Base-by-base conservation (phyloP, 2,329 filamentous ascomycete genomes). In the Stemphylium beticola region DNA sequence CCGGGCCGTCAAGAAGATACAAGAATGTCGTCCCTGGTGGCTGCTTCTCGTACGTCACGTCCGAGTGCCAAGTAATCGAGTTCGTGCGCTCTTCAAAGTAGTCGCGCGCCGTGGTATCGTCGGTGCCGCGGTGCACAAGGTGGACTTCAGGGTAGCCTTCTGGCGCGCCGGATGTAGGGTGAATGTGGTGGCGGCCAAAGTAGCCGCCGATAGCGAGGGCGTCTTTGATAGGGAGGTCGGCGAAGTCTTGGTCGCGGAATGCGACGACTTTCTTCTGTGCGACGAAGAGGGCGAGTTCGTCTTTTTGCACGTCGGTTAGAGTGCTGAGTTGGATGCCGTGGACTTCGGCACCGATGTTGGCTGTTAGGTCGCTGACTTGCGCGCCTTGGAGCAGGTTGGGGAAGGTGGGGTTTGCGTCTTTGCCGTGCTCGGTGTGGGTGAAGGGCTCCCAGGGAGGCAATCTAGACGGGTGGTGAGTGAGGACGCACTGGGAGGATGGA, bases 21-120 rank as follows among this genome's bases (percentile, higher is more conserved):
- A 96, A 77, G 76, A 96, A 96, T 0, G 93, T 96, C 0, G 92
- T 96, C 26, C 92, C 91, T 0, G 93, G 92, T 1, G 93, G 92
- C 77, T 97, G 92, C 62, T 85, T 79, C 78, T 96, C 93, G 71
- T 96, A 96, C 0, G 89, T 90, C 1, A 96, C 88, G 64, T 96
- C 92, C 0, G 87, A 90, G 77, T 96, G 92, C 92, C 92, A 96
- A 7, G 91, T 91, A 1, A 96, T 87, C 1, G 88, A 90, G 76
- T 88, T 93, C 3, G 90, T 93, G 18, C 89, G 84, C 41, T 85
- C 84, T 49, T 83, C 77, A 62, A 92, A 87, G 74, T 89, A 90
- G 43, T 83, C 79, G 17, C 83, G 77, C 17, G 81, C 83, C 2
- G 80, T 83, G 6, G 82, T 85, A 64, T 90, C 87, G 55, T 85